phyloP scores from a whole-genome alignment of 352 stramenopile species.

The Pythium dissotocum region DNA sequence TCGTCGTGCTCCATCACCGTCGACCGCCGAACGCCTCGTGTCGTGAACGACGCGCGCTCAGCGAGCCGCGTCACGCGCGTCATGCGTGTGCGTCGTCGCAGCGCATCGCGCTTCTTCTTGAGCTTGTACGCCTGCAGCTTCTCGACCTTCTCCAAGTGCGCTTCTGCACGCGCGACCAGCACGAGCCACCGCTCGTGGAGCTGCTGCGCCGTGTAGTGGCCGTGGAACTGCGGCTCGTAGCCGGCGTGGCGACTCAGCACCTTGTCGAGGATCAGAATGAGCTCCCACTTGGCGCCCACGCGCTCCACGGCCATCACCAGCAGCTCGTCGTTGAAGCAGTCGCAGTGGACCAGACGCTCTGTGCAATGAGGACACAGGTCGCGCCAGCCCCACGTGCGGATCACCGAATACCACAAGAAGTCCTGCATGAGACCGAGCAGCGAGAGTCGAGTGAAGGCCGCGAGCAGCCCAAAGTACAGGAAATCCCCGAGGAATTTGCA shows the following conservation, averaged over 20 bases:
- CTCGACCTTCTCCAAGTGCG: conserved; percentile 60
- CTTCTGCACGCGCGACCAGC: conserved; percentile 48
- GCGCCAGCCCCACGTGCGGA: conserved; percentile 59
- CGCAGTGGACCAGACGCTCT: conserved; percentile 57
- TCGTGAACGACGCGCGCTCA: conserved; percentile 5
- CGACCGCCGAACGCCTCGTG: neutral
- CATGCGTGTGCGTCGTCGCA: conserved; percentile 2
- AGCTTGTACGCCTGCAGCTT: conserved; percentile 35
- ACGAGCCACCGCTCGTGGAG: conserved; percentile 58
- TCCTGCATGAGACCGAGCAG: conserved; percentile 53
- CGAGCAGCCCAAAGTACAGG: conserved; percentile 63
- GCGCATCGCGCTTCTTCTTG: conserved; percentile 43
- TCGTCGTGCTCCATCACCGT: neutral
- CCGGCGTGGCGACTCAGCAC: conserved; percentile 44
- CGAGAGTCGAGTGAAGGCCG: conserved; percentile 36
- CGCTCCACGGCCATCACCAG: conserved; percentile 57
- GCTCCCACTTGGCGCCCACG: conserved; percentile 63
- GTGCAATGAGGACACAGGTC: conserved; percentile 55
- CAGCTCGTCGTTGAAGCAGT: conserved; percentile 70
- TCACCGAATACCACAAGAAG: conserved; percentile 53
- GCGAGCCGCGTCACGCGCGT: conserved; percentile 36
- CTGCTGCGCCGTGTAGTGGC: conserved; percentile 54
- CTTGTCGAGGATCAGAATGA: conserved; percentile 57
- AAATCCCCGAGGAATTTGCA: conserved; percentile 24
- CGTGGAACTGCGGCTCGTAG: conserved; percentile 49